Evolutionary conservation across 1,284 basidiomycete species (phyloP), one percentile per base, ranked within the genome.

Genomic region (Melanopsichium pennsylvanicum): DNA sequence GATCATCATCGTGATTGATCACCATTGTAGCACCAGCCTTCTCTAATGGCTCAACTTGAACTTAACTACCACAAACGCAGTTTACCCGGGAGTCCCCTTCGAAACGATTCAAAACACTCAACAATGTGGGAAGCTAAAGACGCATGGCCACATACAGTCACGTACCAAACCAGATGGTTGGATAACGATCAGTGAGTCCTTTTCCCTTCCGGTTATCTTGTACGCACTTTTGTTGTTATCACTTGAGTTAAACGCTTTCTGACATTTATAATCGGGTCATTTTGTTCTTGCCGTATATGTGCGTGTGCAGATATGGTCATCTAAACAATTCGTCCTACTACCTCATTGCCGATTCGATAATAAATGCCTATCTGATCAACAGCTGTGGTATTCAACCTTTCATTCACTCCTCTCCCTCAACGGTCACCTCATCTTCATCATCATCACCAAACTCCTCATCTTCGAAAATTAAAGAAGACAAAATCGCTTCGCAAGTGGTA

Each of bases 241-340:
- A n/a, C n/a, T 29, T 29, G 27, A 13, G 27, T 29, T 13, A 29
- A 13, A 29, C 15, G 21, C 29, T 10, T 15, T 34, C n/a, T 15
- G 16, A 8, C 27, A 32, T 2, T 3, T 26, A 7, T 31, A 16
- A 40, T 21, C n/a, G 21, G 4, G 8, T 40, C 27, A 12, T 16
- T 8, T 19, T 25, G 7, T 7, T 22, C 25, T 15, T 21, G 15
- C 16, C 26, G 5, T 46, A 15, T 7, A 5, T 16, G 9, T 9
- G 7, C n/a, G 11, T 34, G 13, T 29, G 27, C 13, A 70, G 62
- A 27, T 74, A 74, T 22, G 69, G 69, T 8, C 72, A 74, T 35
- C 52, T 74, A 9, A 74, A 74, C 66, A 74, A 74, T 43, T 58
- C 63, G 12, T 42, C 57, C 0, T 74, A 72, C 52, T 72, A 71